These are phyloP conservation scores for Nicotiana obtusifolia DNA, from an alignment of 257 asterid genomes.

Conservation along the genomic window DNA sequence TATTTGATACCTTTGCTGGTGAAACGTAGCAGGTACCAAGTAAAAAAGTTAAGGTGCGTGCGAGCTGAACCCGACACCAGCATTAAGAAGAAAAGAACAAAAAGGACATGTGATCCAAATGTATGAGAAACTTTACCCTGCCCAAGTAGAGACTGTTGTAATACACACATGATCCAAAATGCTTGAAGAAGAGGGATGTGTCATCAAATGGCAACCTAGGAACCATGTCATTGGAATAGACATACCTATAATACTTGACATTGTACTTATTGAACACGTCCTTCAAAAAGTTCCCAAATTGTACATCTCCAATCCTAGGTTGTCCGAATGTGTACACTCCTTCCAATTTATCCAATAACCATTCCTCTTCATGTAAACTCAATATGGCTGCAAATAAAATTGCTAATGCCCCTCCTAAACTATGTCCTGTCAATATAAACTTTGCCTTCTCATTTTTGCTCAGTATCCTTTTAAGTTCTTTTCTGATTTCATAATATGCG, in stretches of 20 bases:
- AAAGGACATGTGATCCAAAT: neutral
- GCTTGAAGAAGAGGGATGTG: constrained; percentile 45
- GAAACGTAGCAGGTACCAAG: too few species aligned
- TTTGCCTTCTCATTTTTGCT: constrained; percentile 28
- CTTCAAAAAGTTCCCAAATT: constrained; percentile 63
- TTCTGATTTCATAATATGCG: constrained; percentile 55
- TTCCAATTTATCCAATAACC: constrained; percentile 38
- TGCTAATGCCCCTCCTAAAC: constrained; percentile 75
- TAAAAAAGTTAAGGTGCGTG: neutral
- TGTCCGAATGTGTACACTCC: constrained; percentile 84
- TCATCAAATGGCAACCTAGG: constrained; percentile 81
- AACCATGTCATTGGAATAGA: constrained; percentile 55
- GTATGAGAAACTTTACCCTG: constrained; percentile 24
- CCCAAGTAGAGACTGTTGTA: constrained; percentile 56
- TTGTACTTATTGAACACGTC: constrained; percentile 23
- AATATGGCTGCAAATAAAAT: constrained; percentile 39
- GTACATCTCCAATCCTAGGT: constrained; percentile 66
- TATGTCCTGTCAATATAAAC: constrained; percentile 61
- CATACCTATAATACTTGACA: constrained; percentile 50
- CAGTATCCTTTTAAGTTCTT: constrained; percentile 32
- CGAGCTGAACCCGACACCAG: neutral
- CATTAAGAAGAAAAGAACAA: neutral
- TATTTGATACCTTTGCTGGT: neutral
- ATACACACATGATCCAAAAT: constrained; percentile 66
- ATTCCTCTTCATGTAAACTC: constrained; percentile 45